Conservation (phyloP, 225 moss, liverwort and hornwort species). For the Pleurozium schreberi region DNA sequence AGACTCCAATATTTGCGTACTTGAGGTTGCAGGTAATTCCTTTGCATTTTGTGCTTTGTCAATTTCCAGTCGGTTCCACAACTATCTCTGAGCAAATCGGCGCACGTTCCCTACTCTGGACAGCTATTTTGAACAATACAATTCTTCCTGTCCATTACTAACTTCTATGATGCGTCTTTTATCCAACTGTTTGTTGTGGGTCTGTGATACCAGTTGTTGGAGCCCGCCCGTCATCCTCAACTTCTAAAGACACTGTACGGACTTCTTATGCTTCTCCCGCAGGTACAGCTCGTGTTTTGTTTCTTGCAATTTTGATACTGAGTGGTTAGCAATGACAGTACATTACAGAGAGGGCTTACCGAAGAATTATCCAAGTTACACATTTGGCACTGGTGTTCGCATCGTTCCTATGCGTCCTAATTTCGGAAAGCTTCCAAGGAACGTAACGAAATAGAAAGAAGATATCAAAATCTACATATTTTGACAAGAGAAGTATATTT, state of each 20-base stretch:
- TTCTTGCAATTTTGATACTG: not conserved
- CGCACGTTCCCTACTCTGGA: not conserved
- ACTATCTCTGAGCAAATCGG: not conserved
- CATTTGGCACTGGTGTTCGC: not conserved
- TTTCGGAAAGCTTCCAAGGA: not conserved
- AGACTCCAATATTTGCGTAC: constrained; percentile 93
- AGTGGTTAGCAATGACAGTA: not conserved
- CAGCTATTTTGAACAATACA: not conserved
- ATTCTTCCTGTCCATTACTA: not conserved
- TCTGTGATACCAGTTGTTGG: constrained; percentile 58
- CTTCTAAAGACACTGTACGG: constrained; percentile 87
- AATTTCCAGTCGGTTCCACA: not conserved
- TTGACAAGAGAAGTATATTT: not conserved
- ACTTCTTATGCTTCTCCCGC: constrained; percentile 97
- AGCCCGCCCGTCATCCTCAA: constrained; percentile 66
- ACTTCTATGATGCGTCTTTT: not conserved
- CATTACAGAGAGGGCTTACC: not conserved
- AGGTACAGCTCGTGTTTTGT: constrained; percentile 33
- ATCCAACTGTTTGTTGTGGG: constrained; percentile 1
- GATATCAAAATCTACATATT: not conserved
- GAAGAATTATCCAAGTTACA: not conserved
- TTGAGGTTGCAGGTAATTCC: constrained; percentile 78
- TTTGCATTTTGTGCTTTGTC: not conserved
- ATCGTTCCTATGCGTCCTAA: not conserved
- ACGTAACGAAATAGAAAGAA: not conserved